A percentile compares a stretch with the other conserved stretches of the same genome.
phyloP scores from a whole-genome alignment of 768 basidiomycete species.

The Trametes coccinea region DNA sequence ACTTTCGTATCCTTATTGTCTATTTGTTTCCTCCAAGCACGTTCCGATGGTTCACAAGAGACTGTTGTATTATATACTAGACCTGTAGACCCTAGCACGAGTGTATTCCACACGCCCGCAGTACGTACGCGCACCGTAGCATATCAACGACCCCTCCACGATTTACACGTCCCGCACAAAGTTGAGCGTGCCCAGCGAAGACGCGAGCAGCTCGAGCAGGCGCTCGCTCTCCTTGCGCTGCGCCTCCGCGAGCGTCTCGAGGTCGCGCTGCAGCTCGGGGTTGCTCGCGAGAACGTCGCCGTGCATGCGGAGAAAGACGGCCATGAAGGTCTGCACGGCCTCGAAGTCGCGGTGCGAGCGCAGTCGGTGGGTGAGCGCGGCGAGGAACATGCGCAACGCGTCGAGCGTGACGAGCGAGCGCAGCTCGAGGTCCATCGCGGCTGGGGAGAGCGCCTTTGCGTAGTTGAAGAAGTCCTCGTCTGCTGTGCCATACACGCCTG shows the following conservation, averaged over 20 bases:
- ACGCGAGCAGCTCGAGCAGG: conserved; percentile 71
- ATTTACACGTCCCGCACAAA: conserved; percentile 69
- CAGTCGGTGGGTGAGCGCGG: conserved; percentile 72
- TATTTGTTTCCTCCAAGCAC: too few relatives aligned
- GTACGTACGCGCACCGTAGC: background rate
- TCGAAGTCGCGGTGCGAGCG: conserved; percentile 88
- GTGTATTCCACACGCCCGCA: background rate
- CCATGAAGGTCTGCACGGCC: conserved; percentile 86
- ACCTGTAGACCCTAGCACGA: background rate
- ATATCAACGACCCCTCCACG: background rate
- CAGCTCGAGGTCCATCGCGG: conserved; percentile 88
- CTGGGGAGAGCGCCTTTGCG: conserved; percentile 84
- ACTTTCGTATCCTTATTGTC: background rate
- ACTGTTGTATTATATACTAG: background rate
- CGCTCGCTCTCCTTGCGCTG: conserved; percentile 80
- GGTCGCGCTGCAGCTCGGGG: conserved; percentile 54
- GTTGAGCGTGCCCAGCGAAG: conserved; percentile 71
- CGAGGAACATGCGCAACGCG: conserved; percentile 66
- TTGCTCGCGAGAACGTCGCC: conserved; percentile 78
- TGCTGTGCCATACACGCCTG: conserved; percentile 26
- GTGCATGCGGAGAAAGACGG: conserved; percentile 82
- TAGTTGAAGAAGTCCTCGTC: conserved; percentile 85
- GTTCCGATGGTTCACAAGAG: background rate
- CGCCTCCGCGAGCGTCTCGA: conserved; percentile 60
- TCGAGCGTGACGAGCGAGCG: conserved; percentile 71